Evolutionary conservation across 2,329 filamentous ascomycete species (phyloP).

Genomic region (Chrysosphaeria jannelii): DNA sequence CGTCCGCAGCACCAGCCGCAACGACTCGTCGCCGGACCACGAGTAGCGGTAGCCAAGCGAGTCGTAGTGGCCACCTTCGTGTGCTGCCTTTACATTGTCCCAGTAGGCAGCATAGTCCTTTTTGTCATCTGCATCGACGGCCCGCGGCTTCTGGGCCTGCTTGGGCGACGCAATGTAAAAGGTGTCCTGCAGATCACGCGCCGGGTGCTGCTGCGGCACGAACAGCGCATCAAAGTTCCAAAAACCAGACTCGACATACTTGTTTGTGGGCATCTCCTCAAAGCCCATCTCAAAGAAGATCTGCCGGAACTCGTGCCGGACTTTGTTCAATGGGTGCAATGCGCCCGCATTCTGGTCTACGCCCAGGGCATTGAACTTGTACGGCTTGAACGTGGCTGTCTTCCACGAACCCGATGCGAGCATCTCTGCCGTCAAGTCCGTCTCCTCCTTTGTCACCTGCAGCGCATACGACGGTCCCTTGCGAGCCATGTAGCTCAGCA

Average conservation of each 20-base stretch:
- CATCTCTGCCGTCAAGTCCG: slow-evolving; percentile 86
- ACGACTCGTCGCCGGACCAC: slow-evolving; percentile 65
- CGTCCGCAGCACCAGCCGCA: slow-evolving; percentile 69
- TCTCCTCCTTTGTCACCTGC: slow-evolving; percentile 76
- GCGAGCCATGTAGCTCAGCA: slow-evolving; percentile 51
- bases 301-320: slow-evolving; percentile 78
- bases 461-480: slow-evolving; percentile 76
- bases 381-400: slow-evolving; percentile 52
- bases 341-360: slow-evolving; percentile 29
- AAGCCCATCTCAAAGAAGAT: slow-evolving; percentile 99
- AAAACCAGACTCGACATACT: slow-evolving; percentile 88
- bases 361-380: slow-evolving; percentile 23
- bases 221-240: slow-evolving; percentile 98
- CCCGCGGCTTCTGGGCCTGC: slow-evolving; percentile 35
- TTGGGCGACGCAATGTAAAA: slow-evolving; percentile 84
- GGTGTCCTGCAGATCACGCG: slow-evolving; percentile 88
- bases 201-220: slow-evolving; percentile 91
- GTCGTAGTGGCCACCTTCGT: slow-evolving; percentile 74
- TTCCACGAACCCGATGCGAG: slow-evolving; percentile 71
- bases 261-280: slow-evolving; percentile 86
- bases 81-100: slow-evolving; percentile 62
- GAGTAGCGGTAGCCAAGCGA: slow-evolving; percentile 93
- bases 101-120: slow-evolving; percentile 63
- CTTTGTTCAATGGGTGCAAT: slow-evolving; percentile 58
- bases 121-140: slow-evolving; percentile 18